phyloP scores from a whole-genome alignment of 1,284 basidiomycete species.

The Golubevia pallescens region DNA sequence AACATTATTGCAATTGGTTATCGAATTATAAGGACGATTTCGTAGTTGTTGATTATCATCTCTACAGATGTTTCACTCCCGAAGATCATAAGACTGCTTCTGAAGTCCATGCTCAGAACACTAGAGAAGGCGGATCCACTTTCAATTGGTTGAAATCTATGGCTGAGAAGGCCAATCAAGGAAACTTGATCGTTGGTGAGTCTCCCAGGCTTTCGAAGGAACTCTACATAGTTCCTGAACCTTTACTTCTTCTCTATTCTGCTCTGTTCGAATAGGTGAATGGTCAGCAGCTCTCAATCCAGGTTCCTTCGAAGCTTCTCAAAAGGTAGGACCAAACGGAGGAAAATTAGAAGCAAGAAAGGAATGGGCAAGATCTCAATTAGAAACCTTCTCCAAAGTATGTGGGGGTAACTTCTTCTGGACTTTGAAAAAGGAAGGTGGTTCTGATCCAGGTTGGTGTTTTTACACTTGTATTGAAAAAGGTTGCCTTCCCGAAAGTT shows the following conservation, averaged over 20 bases:
- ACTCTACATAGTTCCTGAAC: too few species aligned
- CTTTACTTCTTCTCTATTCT: too few species aligned
- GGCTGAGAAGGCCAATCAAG: conserved; percentile 66
- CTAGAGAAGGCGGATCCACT: conserved; percentile 27
- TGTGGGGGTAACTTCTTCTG: conserved; percentile 59
- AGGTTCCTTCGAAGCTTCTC: conserved; percentile 67
- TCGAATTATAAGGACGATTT: conserved; percentile 65
- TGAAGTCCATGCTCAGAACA: conserved; percentile 69
- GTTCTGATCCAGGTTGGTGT: conserved; percentile 54
- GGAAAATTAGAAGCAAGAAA: conserved; percentile 68
- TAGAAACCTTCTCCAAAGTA: conserved; percentile 66
- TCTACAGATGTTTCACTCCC: conserved; percentile 81
- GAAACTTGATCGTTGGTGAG: conserved; percentile 76
- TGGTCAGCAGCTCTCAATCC: conserved; percentile 82
- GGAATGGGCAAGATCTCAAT: conserved; percentile 71
- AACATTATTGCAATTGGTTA: conserved; percentile 73
- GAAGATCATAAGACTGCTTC: conserved; percentile 72
- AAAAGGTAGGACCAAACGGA: conserved; percentile 60
- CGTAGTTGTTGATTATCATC: conserved; percentile 79
- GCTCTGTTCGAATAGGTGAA: conserved; percentile 66
- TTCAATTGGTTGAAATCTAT: conserved; percentile 29
- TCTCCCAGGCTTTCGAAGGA: too few species aligned
- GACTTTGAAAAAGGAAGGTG: conserved; percentile 63
- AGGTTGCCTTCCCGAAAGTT: conserved; percentile 40
- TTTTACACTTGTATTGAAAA: conserved; percentile 54